Conservation (phyloP, 345 rosid species). For the Luvunga scandens region DNA sequence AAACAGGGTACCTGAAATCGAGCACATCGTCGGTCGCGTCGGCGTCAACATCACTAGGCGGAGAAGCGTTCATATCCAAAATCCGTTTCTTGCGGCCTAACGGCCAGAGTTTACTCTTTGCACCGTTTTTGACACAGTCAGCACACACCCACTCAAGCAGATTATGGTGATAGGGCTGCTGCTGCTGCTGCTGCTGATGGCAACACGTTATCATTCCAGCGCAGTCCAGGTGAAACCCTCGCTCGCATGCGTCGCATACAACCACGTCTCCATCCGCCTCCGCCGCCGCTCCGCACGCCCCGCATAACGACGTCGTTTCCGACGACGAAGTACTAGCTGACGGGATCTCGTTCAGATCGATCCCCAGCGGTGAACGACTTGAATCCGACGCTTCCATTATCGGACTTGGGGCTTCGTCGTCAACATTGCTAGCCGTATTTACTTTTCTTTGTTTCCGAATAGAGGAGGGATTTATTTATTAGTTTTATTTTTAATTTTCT, state of each 20-base stretch:
- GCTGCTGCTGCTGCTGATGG: constrained; percentile 4
- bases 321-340: constrained; percentile 28
- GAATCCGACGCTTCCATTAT: constrained; percentile 51
- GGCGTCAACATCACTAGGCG: constrained; percentile 79
- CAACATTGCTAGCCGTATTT: neutral
- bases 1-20: constrained; percentile 49
- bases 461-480: neutral
- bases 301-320: constrained; percentile 49
- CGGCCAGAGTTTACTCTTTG: constrained; percentile 78
- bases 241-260: constrained; percentile 94
- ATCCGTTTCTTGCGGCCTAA: constrained; percentile 73
- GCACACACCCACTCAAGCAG: constrained; percentile 78
- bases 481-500: neutral
- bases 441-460: neutral
- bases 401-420: constrained; percentile 23
- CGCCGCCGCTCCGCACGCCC: constrained; percentile 56
- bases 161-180: constrained; percentile 21
- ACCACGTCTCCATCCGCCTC: constrained; percentile 42
- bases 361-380: constrained; percentile 66
- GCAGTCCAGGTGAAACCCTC: constrained; percentile 71
- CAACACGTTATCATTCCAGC: constrained; percentile 31
- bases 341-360: constrained; percentile 99
- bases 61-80: constrained; percentile 88
- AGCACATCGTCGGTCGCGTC: constrained; percentile 41
- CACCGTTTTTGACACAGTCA: constrained; percentile 56